Conservation (phyloP, 2,329 filamentous ascomycete species). For the Colletotrichum shisoi region DNA sequence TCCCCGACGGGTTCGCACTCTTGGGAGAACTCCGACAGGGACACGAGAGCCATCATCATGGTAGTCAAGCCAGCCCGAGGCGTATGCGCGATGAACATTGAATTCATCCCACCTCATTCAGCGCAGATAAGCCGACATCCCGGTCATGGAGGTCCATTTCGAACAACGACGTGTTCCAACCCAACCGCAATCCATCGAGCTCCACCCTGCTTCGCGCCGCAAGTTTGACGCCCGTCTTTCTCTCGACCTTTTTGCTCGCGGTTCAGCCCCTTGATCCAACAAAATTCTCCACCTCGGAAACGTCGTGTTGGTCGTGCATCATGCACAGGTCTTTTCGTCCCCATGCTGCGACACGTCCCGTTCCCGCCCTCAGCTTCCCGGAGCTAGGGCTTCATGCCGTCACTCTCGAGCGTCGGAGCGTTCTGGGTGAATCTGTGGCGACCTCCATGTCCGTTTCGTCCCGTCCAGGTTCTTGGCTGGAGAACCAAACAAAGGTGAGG, state of each 20-base stretch:
- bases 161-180: conserved; percentile 23
- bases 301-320: conserved; percentile 20
- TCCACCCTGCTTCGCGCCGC: conserved; percentile 22
- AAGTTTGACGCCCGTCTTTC: neutral
- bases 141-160: conserved; percentile 29
- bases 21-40: conserved; percentile 2
- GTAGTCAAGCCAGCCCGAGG: neutral
- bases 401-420: conserved; percentile 18
- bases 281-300: conserved; percentile 4
- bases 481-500: conserved; percentile 11
- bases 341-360: conserved; percentile 32
- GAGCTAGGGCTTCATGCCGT: conserved; percentile 11
- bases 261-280: neutral
- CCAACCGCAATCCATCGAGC: conserved; percentile 3
- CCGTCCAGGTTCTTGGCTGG: conserved; percentile 2
- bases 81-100: neutral
- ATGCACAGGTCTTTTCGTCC: conserved; percentile 31
- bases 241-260: neutral
- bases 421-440: conserved; percentile 7
- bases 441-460: conserved; percentile 30
- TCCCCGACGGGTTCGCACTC: neutral
- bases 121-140: conserved; percentile 11
- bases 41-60: conserved; percentile 13
- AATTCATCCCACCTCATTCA: neutral
- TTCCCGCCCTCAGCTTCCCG: conserved; percentile 19